Evolutionary conservation across 2,329 filamentous ascomycete genomes (phyloP), one percentile per base, ranked within the genome.

Genomic region (Westerdykella aurantiaca): DNA sequence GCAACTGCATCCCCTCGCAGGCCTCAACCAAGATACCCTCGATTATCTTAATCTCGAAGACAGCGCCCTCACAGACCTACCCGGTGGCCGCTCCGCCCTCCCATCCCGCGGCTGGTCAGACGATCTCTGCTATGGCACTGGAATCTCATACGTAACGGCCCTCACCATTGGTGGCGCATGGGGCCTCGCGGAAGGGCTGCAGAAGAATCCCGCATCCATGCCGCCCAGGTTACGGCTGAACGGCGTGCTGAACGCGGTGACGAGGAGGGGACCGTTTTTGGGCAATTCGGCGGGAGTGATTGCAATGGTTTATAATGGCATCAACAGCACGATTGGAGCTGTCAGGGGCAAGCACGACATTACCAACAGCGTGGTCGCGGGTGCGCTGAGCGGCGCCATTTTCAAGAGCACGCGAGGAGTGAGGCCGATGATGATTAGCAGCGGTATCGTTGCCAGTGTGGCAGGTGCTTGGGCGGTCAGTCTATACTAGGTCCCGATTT

Each of bases 31-130:
- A 73, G 88, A 95, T 59, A 87, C 86, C 0, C 83, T 98, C 60
- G 93, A 98, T 69, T 98, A 98, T 71, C 80, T 98, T 53, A 84
- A 85, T 21, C 83, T 98, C 62, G 93, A 98, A 72, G 94, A 98
- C 67, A 87, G 88, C 39, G 81, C 84, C 22, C 81, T 96, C 46
- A 89, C 88, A 49, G 83, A 94, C 61, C 79, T 95, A 16, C 89
- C 90, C 39, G 90, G 89, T 61, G 79, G 83, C 47, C 86, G 87
- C 66, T 94, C 91, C 35, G 85, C 90, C 43, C 80, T 98, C 43
- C 93, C 94, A 35, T 96, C 90, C 44, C 85, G 93, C 68, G 93
- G 93, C 66, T 98, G 95, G 82, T 95, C 90, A 48, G 93, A 98
- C 66, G 93, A 98, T 69, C 81, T 98, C 47, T 97, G 93, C 73